phyloP scores from a whole-genome alignment of 768 basidiomycete genomes.

The Naematelia aurantialba region DNA sequence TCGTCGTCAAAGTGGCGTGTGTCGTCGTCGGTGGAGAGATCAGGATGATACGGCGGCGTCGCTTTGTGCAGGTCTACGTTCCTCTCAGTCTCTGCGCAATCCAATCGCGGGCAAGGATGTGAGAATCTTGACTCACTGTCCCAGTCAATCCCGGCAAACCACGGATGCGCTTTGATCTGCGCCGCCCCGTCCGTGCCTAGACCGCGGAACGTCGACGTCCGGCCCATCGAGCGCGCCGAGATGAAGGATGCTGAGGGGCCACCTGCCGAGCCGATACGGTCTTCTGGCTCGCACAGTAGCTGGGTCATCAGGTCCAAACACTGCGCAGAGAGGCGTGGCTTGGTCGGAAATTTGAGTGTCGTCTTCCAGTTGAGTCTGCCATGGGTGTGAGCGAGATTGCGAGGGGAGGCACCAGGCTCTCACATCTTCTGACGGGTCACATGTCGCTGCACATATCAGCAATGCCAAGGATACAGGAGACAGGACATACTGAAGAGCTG shows the following conservation, averaged over 20 bases:
- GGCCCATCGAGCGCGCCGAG: conserved; percentile 1
- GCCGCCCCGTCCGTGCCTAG: conserved; percentile 71
- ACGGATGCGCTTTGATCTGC: conserved; percentile 82
- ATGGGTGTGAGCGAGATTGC: background rate
- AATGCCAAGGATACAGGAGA: conserved; percentile 18
- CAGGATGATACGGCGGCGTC: conserved; percentile 83
- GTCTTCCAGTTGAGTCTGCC: conserved; percentile 77
- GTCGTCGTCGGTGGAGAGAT: conserved; percentile 74
- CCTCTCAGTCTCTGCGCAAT: no score
- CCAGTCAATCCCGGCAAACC: conserved; percentile 91
- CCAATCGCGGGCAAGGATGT: no score
- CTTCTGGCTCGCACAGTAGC: conserved; percentile 91
- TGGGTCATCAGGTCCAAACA: conserved; percentile 82
- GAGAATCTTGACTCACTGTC: conserved; percentile 55
- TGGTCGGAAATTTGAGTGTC: conserved; percentile 77
- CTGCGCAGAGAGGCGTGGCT: conserved; percentile 79
- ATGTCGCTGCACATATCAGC: conserved; percentile 62
- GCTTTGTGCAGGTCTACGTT: conserved; percentile 69
- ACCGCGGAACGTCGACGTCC: conserved; percentile 5
- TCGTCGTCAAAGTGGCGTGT: conserved; percentile 93
- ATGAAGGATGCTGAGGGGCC: background rate
- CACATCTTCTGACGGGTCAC: conserved; percentile 90
- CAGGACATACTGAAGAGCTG: conserved; percentile 73
- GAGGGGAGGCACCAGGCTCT: no score
- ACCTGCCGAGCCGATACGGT: conserved; percentile 59